Evolutionary conservation across 1,139 yeast species (phyloP).

Genomic region (Arxiozyma heterogenica): DNA sequence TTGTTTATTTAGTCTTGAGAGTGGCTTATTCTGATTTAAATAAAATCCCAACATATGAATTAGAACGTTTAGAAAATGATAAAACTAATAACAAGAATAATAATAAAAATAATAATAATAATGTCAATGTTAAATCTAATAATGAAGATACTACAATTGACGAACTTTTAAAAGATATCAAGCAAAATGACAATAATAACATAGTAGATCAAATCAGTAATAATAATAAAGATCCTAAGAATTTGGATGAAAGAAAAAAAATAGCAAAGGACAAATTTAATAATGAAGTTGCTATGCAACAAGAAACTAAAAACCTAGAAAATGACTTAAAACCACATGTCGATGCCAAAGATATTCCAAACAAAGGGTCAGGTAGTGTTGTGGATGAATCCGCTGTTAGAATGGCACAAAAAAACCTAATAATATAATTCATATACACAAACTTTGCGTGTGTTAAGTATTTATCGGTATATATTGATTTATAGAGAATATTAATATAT

Average conservation of each 20-base stretch:
- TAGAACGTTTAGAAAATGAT: constrained; percentile 13
- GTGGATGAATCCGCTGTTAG: background rate
- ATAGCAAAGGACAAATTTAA: constrained; percentile 21
- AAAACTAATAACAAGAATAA: background rate
- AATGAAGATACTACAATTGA: background rate
- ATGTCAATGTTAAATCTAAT: background rate
- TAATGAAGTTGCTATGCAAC: constrained; percentile 25
- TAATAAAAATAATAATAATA: background rate
- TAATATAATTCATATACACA: background rate
- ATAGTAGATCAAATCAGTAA: background rate
- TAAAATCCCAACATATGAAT: constrained; percentile 18
- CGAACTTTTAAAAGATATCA: constrained; percentile 2
- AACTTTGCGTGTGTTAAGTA: background rate
- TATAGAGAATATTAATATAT: no score
- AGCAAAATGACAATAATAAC: background rate
- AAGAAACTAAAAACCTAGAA: constrained; percentile 31
- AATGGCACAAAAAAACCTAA: background rate
- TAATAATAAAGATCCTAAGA: constrained; percentile 1
- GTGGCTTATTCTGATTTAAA: constrained; percentile 14
- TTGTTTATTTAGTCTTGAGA: constrained; percentile 30
- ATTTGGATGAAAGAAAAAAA: constrained; percentile 2
- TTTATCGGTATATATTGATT: background rate
- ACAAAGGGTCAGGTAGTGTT: background rate
- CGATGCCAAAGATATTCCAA: constrained; percentile 4
- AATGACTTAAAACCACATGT: constrained; percentile 14